Evolutionary conservation across 169 alveolate species (phyloP).

Genomic region (Plasmodium inui): DNA sequence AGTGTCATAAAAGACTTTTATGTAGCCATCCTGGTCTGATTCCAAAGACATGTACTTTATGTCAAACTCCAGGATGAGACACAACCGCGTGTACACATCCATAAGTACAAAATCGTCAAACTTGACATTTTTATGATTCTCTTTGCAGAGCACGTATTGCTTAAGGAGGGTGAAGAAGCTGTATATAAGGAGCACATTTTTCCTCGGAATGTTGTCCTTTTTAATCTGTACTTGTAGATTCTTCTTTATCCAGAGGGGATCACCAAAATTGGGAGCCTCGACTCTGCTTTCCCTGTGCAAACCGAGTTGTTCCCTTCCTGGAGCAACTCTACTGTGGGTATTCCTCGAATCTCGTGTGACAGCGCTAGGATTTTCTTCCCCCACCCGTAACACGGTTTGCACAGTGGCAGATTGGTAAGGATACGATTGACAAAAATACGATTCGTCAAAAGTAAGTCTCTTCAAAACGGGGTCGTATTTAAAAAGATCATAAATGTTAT

Average conservation of each 20-base stretch:
- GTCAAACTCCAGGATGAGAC: constrained; percentile 48
- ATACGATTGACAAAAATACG: constrained; percentile 15
- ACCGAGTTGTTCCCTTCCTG: neutral
- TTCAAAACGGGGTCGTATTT: neutral
- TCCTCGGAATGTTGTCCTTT: constrained; percentile 24
- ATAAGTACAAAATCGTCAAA: constrained; percentile 41
- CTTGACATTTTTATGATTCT: constrained; percentile 48
- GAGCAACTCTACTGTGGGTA: neutral
- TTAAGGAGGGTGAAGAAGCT: constrained; percentile 49
- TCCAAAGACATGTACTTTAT: constrained; percentile 35
- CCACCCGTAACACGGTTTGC: neutral
- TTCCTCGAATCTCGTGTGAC: neutral
- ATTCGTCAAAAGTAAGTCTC: constrained; percentile 8
- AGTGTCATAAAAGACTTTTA: constrained; percentile 33
- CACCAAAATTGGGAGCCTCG: constrained; percentile 1
- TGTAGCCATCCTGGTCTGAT: constrained; percentile 16
- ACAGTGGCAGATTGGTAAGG: neutral
- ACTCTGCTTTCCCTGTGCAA: neutral
- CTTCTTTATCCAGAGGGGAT: constrained; percentile 12
- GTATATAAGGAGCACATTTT: constrained; percentile 48
- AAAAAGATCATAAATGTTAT: constrained; percentile 44
- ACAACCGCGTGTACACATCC: constrained; percentile 42
- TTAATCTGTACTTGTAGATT: constrained; percentile 18
- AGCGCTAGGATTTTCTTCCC: neutral
- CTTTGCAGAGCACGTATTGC: constrained; percentile 41